Conservation (phyloP, 805 yeast species). For the Suhomyces canberraensis region DNA sequence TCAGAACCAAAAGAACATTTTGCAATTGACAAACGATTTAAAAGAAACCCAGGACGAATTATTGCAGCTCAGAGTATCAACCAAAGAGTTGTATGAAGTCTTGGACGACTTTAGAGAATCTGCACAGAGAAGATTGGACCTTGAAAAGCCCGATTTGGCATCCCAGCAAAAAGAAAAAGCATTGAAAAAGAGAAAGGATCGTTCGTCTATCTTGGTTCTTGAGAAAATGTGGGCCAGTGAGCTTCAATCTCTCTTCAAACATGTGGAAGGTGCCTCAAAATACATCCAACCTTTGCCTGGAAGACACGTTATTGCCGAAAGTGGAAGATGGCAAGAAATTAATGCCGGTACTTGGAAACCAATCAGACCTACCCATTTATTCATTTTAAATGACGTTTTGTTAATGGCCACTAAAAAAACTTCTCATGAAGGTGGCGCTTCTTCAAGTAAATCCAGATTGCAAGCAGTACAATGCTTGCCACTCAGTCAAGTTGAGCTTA, state of each 20-base stretch:
- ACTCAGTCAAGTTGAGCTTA: conserved; percentile 53
- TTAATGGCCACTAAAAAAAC: conserved; percentile 65
- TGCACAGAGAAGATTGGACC: conserved; percentile 54
- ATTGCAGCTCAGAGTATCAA: conserved; percentile 54
- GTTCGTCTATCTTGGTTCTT: conserved; percentile 67
- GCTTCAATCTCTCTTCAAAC: conserved; percentile 64
- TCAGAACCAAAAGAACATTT: conserved; percentile 59
- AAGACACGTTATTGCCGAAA: conserved; percentile 74
- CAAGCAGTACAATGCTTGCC: conserved; percentile 82
- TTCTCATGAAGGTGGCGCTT: conserved; percentile 24
- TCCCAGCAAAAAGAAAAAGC: conserved; percentile 3
- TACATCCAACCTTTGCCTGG: conserved; percentile 72
- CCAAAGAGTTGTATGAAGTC: conserved; percentile 58
- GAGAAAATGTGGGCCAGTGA: conserved; percentile 82
- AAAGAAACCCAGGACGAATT: conserved; percentile 63
- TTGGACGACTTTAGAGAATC: conserved; percentile 55
- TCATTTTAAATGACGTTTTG: conserved; percentile 72
- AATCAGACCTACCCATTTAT: conserved; percentile 69
- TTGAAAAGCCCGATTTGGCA: conserved; percentile 34
- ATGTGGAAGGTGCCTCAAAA: conserved; percentile 90
- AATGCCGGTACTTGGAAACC: conserved; percentile 85
- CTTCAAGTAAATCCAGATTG: conserved; percentile 35
- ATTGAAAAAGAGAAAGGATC: conserved; percentile 41
- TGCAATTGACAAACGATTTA: conserved; percentile 59
- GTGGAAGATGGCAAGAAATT: conserved; percentile 82